Conservation (phyloP, 345 rosid species). For the Bruguiera gymnorhiza region DNA sequence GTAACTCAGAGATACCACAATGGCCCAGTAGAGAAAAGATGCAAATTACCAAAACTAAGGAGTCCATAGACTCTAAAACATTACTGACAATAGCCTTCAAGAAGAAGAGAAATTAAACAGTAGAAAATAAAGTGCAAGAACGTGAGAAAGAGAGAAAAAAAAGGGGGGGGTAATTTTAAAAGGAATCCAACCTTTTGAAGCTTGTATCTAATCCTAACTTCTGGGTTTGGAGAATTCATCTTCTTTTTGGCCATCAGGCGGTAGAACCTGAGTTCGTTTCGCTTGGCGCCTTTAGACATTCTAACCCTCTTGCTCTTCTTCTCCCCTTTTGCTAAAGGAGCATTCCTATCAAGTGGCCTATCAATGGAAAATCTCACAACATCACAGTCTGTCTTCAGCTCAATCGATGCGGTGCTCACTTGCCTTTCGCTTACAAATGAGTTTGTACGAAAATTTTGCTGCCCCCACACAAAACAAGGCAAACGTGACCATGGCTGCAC, state of each 20-base stretch:
- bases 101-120: neutral
- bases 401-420: constrained; percentile 46
- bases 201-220: constrained; percentile 86
- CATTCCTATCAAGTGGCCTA: constrained; percentile 25
- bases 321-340: constrained; percentile 32
- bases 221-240: constrained; percentile 94
- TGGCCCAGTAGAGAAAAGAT: no score
- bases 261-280: constrained; percentile 76
- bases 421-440: constrained; percentile 33
- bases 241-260: constrained; percentile 87
- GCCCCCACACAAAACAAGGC: constrained; percentile 12
- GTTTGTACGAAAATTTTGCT: constrained; percentile 11
- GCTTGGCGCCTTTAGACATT: constrained; percentile 60
- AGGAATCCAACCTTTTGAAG: constrained; percentile 66
- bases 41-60: neutral
- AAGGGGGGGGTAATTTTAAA: neutral
- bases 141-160: neutral
- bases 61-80: neutral
- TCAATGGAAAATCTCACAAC: constrained; percentile 64
- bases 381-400: constrained; percentile 54
- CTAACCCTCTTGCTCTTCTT: constrained; percentile 42
- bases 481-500: constrained; percentile 6
- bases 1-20: no score
- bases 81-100: neutral
- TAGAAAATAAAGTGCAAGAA: neutral